phyloP scores from a whole-genome alignment of 2,329 filamentous ascomycete species.

The Aureobasidium sp. region DNA sequence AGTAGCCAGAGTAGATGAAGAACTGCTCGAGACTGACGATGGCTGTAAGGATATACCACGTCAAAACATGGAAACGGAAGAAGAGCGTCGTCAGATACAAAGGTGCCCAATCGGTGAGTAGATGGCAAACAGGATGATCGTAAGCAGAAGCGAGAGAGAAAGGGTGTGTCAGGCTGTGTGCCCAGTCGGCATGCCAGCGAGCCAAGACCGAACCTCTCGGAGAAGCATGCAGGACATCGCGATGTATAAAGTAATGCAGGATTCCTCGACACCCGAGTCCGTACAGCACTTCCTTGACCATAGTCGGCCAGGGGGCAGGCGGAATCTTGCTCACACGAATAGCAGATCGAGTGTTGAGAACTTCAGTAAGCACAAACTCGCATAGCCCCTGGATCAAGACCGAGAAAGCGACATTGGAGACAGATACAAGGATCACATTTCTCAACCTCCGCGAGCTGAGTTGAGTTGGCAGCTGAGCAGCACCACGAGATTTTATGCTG shows the following conservation, averaged over 20 bases:
- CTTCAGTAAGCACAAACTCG: constrained; percentile 47
- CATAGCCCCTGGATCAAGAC: constrained; percentile 47
- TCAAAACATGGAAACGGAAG: constrained; percentile 65
- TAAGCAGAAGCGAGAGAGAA: constrained; percentile 57
- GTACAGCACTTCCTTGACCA: constrained; percentile 46
- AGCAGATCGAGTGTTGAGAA: constrained; percentile 46
- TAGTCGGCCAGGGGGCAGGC: constrained; percentile 52
- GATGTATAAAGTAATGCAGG: constrained; percentile 67
- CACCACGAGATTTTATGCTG: constrained; percentile 59
- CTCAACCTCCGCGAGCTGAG: constrained; percentile 36
- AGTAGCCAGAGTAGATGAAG: constrained; percentile 60
- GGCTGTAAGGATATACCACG: constrained; percentile 57
- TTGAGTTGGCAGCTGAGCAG: constrained; percentile 38
- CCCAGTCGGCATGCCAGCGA: constrained; percentile 45
- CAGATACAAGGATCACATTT: constrained; percentile 45
- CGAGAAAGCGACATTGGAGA: constrained; percentile 48
- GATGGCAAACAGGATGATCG: constrained; percentile 58
- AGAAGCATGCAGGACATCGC: constrained; percentile 56
- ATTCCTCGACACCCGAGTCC: constrained; percentile 52
- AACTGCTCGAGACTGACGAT: constrained; percentile 60
- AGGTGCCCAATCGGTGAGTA: constrained; percentile 57
- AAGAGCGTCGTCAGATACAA: constrained; percentile 56
- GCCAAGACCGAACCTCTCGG: constrained; percentile 21
- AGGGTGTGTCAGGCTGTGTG: constrained; percentile 49
- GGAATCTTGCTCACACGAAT: constrained; percentile 51